Evolutionary conservation across 257 asterid species (phyloP).

Genomic region (Nicotiana tabacum): DNA sequence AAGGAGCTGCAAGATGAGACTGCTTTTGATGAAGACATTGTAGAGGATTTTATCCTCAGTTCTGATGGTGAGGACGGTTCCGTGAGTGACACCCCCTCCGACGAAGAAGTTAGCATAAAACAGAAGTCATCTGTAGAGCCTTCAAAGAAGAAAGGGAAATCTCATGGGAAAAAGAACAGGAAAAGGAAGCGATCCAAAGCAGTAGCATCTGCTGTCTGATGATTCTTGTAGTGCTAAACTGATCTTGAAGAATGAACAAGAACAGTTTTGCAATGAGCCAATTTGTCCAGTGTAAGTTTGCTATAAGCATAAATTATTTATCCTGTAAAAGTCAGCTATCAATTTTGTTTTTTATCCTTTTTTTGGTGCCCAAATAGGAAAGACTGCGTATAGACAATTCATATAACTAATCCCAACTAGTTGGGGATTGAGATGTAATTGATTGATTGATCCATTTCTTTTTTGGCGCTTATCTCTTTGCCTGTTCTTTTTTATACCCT

Average conservation of each 20-base stretch:
- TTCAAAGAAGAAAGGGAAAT: slow-evolving; percentile 32
- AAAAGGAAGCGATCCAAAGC: slow-evolving; percentile 43
- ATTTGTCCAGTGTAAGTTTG: neutral
- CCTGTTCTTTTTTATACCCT: neutral
- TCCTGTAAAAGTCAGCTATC: neutral
- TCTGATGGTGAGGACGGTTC: slow-evolving; percentile 64
- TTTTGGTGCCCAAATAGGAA: neutral
- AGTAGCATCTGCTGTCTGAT: neutral
- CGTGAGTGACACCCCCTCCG: slow-evolving; percentile 21
- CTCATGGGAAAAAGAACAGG: slow-evolving; percentile 37
- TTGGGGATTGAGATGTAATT: neutral
- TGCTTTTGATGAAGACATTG: slow-evolving; percentile 59
- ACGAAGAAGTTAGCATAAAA: slow-evolving; percentile 35
- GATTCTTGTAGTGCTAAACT: neutral
- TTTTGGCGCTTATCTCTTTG: neutral
- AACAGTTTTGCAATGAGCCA: neutral
- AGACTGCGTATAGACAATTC: neutral
- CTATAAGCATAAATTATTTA: neutral
- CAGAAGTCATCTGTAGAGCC: slow-evolving; percentile 22
- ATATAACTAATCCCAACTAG: neutral
- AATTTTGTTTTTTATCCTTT: neutral
- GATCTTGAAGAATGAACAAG: neutral
- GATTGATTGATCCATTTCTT: neutral
- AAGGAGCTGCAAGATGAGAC: slow-evolving; percentile 26
- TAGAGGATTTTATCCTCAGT: slow-evolving; percentile 76